A percentile compares a stretch with the other conserved stretches of the same genome.
These are phyloP conservation scores for Polyporus arcularius DNA, from an alignment of 768 basidiomycete species.

Conservation along the genomic window DNA sequence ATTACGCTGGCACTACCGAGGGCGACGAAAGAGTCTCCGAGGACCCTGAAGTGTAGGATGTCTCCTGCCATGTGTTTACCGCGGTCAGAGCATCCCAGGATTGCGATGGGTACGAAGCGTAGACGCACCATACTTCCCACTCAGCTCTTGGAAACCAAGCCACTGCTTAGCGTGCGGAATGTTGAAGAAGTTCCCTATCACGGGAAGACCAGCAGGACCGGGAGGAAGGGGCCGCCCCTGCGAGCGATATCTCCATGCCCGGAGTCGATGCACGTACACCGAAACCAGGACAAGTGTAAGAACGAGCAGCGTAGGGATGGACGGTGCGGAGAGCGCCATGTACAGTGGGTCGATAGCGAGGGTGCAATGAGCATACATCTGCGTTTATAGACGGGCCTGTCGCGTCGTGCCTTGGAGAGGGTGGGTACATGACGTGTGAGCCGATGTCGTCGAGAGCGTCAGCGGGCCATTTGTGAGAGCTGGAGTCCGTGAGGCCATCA, in stretches of 20 bases:
- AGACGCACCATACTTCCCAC: background rate
- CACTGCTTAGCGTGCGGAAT: background rate
- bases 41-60: constrained; percentile 15
- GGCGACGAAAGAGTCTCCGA: constrained; percentile 11
- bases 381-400: too few species aligned
- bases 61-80: constrained; percentile 5
- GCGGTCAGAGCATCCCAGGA: too few species aligned
- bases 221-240: background rate
- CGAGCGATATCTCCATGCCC: background rate
- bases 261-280: background rate
- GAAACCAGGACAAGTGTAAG: background rate
- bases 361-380: too few species aligned
- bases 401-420: too few species aligned
- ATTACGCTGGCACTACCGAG: constrained; percentile 1
- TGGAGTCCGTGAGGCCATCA: background rate
- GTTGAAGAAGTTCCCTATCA: background rate
- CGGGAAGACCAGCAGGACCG: background rate
- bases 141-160: background rate
- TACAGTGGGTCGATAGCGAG: background rate
- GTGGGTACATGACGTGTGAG: too few species aligned
- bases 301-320: background rate
- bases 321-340: background rate
- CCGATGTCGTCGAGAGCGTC: background rate
- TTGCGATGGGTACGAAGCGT: too few species aligned
- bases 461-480: background rate